Conservation (phyloP, 805 yeast genomes). For the Teunomyces panamensis region DNA sequence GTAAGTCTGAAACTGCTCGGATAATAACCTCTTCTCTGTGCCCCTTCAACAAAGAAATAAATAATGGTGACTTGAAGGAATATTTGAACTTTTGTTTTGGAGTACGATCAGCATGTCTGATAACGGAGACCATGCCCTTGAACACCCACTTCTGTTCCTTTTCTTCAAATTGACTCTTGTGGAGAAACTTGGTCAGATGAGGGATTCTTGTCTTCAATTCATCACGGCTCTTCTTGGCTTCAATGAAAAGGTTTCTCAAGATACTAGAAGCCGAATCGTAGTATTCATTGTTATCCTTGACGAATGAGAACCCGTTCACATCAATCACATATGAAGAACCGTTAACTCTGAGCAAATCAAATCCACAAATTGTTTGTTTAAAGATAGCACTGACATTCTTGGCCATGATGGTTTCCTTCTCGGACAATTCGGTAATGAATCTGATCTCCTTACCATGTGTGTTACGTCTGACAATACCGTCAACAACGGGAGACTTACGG, state of each 20-base stretch:
- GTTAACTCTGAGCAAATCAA: constrained; percentile 85
- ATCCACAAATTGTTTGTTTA: constrained; percentile 95
- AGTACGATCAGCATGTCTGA: constrained; percentile 97
- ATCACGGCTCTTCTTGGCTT: constrained; percentile 44
- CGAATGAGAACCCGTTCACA: constrained; percentile 97
- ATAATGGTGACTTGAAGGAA: constrained; percentile 84
- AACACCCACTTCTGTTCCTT: constrained; percentile 92
- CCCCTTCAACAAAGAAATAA: constrained; percentile 84
- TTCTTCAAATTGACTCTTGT: constrained; percentile 47
- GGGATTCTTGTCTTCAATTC: constrained; percentile 38
- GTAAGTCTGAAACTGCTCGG: constrained; percentile 81
- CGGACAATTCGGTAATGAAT: constrained; percentile 75
- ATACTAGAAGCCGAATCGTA: constrained; percentile 82
- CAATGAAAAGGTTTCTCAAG: constrained; percentile 67
- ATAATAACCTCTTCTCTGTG: constrained; percentile 95
- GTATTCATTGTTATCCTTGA: constrained; percentile 83
- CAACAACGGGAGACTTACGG: constrained; percentile 98
- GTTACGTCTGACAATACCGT: constrained; percentile 94
- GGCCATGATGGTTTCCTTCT: constrained; percentile 80
- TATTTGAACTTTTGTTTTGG: constrained; percentile 98
- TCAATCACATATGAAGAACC: constrained; percentile 92
- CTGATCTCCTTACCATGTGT: constrained; percentile 97
- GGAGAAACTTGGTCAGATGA: constrained; percentile 27
- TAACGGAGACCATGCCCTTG: constrained; percentile 86
- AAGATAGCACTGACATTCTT: constrained; percentile 68